Conservation (phyloP, 75 land plant genomes). For the Picea glauca region DNA sequence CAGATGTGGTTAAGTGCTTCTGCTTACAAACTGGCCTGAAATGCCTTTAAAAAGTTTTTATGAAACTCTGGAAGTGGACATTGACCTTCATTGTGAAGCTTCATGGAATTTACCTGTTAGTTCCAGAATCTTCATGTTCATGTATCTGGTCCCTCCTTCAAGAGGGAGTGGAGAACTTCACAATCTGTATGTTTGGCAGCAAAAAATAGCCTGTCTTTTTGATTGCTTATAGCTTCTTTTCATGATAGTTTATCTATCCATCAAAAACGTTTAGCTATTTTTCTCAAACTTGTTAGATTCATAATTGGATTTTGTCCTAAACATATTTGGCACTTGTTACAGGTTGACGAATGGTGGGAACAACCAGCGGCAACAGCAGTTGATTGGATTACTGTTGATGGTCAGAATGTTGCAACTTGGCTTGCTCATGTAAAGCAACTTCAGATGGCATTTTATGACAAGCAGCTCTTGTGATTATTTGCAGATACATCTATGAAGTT, state of each 20-base stretch:
- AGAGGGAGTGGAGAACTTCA: background rate
- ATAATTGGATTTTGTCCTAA: background rate
- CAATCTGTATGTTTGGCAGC: background rate
- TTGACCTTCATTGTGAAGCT: no score
- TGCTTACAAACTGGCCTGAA: no score
- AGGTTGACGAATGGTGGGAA: conserved; percentile 99
- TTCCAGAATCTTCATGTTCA: background rate
- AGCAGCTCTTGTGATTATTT: conserved; percentile 33
- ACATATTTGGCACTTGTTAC: conserved; percentile 16
- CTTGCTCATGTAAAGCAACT: conserved; percentile 96
- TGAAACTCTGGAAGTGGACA: no score
- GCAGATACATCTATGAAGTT: no score
- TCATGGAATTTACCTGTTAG: no score
- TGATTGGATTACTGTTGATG: conserved; percentile 97
- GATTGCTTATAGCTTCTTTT: background rate
- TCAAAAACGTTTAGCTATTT: background rate
- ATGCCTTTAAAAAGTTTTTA: no score
- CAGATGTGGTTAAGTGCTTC: no score
- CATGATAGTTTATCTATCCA: background rate
- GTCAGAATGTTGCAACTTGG: conserved; percentile 89
- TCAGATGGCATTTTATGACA: conserved; percentile 86
- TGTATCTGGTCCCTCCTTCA: background rate
- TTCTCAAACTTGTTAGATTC: background rate
- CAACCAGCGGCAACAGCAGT: conserved; percentile 97
- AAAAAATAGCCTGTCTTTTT: background rate